Evolutionary conservation across 106 monocot genomes (phyloP), one percentile per base, ranked within the genome.

Genomic region (Dactylorhiza incarnata): DNA sequence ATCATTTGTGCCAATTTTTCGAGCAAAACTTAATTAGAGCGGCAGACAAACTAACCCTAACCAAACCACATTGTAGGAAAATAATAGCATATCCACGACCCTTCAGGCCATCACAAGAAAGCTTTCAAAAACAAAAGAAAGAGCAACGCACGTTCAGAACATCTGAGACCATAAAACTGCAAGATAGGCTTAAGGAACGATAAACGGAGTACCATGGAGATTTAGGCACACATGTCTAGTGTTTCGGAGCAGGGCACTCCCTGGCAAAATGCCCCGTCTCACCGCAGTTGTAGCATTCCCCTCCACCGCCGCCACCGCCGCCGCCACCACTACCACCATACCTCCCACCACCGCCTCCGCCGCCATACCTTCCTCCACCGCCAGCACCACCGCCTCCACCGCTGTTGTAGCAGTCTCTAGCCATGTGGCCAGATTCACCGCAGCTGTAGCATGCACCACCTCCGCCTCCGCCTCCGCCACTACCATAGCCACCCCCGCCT

Each of bases 381-480:
- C 65, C 72, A 47, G 37, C 37, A 37, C 56, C 79, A 16, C 63
- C 80, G 10, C 71, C 81, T 14, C 70, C 75, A 29, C 16, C 76
- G 55, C 12, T 74, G 22, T 48, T 48, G 49, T 47, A 72, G 55
- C 86, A 86, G 29, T 86, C 83, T 63, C 86, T 83, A n/a, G 86
- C 86, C 25, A 83, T 72, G 55, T 86, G 86, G 2, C 86, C 89
- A 2, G 49, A 59, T 66, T 72, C 68, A 8, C 86, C 86, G 56
- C 89, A 86, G 45, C 73, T 84, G 76, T 86, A 89, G 56, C 89
- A 86, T 6, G 68, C 66, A 44, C 76, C 74, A 23, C 70, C 80
- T 17, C 75, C 86, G 2, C 73, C 81, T 4, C 75, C 76, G 7
- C 47, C 43, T 5, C 68, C 45, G 5, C 45, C 46, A n/a, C 78